Base-by-base conservation (phyloP, 2,329 filamentous ascomycete genomes). In the Penicillium sclerotigenum region DNA sequence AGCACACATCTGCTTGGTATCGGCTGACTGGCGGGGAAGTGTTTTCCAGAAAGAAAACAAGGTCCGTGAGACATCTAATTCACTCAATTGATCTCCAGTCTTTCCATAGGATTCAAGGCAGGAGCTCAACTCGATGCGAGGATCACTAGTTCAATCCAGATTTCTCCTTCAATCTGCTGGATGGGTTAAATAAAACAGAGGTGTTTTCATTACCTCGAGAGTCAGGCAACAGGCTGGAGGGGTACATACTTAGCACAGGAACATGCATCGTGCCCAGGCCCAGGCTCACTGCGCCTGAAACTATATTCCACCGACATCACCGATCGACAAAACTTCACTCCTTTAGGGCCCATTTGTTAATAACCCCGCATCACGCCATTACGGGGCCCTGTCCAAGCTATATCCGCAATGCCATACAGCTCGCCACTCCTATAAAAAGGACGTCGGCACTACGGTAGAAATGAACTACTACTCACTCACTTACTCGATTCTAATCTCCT, bases 291-390 rank as follows among this genome's bases (percentile, higher is more conserved):
- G 11, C 33, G 4, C 37, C 33, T 31, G 42, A 38, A 48, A 54
- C 38, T 18, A 28, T 43, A 37, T 51, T 33, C 52, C 59, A 60
- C 59, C 59, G 59, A 62, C 59, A 62, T 62, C 59, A 62, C 56
- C 46, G 59, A 60, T 62, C 59, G 48, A 26, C 59, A 7, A 51
- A 43, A 33, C 52, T 16, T 51, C 42, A 52, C 49, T 54, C 13
- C 31, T 56, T 58, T 34, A 7, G 43, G 59, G 46, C 26, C 9
- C 11, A 40, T 56, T 58, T 33, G 18, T 29, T 38, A 47, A 38
- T 29, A 48, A 58, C 59, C 59, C 59, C 59, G 59, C 59, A 61
- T 59, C 59, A 61, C 59, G 57, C 59, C 38, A 61, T 61, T 33
- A 31, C 16, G 14, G 20, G 42, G 9, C 14, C 29, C 9, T 34